Conservation (phyloP, 441 rosid species). For the Iberis amara region DNA sequence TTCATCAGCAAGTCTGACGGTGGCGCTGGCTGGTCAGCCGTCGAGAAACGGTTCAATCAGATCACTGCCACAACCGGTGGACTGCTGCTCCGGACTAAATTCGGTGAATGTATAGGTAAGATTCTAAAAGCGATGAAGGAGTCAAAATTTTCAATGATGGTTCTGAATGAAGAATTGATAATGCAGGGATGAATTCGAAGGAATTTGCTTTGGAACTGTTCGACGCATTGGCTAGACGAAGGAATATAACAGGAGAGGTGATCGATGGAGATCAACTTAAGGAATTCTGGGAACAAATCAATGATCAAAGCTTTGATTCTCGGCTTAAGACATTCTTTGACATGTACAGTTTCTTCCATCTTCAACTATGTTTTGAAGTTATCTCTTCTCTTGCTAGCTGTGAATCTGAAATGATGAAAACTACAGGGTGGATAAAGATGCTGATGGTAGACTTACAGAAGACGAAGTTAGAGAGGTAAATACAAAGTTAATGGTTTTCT, state of each 20-base stretch:
- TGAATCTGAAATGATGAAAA: slow-evolving; percentile 3
- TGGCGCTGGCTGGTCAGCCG: slow-evolving; percentile 46
- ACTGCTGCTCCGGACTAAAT: slow-evolving; percentile 31
- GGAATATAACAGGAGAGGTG: slow-evolving; percentile 39
- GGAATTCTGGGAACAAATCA: slow-evolving; percentile 56
- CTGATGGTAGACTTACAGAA: slow-evolving; percentile 54
- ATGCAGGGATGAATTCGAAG: slow-evolving; percentile 47
- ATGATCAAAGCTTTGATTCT: slow-evolving; percentile 51
- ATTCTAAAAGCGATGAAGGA: no score
- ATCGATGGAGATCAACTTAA: slow-evolving; percentile 36
- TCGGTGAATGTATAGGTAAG: slow-evolving; percentile 49
- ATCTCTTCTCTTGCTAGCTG: not conserved
- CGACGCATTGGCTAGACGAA: slow-evolving; percentile 44
- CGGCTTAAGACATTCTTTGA: slow-evolving; percentile 54
- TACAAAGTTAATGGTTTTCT: not conserved
- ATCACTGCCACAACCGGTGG: slow-evolving; percentile 38
- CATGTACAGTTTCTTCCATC: slow-evolving; percentile 33
- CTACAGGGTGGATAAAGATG: slow-evolving; percentile 62
- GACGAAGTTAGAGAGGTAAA: slow-evolving; percentile 54
- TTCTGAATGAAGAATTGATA: not conserved
- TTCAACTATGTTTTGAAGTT: no score
- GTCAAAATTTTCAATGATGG: not conserved
- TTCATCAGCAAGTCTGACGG: slow-evolving; percentile 47
- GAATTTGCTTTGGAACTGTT: slow-evolving; percentile 48
- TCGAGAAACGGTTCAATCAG: slow-evolving; percentile 45